Base-by-base conservation (phyloP, 345 rosid genomes). In the Eucalyptus urophylla region DNA sequence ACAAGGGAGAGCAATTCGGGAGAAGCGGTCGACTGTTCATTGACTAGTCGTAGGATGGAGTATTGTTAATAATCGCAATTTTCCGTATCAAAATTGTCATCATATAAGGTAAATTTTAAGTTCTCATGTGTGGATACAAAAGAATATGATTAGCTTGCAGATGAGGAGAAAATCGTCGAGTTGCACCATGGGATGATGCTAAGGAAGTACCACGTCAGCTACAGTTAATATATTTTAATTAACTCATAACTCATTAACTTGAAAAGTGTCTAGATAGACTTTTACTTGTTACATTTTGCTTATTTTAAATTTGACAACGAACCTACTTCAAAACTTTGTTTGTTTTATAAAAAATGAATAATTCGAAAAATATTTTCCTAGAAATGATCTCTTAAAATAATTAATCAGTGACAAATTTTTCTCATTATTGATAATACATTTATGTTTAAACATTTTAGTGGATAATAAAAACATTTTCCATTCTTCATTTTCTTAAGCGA, bases 361-460 rank as follows among this genome's bases (percentile, higher is more conserved):
- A 19, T 53, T 19, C 0, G 9, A 53, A 53, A 53, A 53, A 53
- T 53, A 19, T 53, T 53, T 53, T 53, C 5, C 56, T 19, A 19
- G 0, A 53, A 53, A 53, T 53, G 0, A 53, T 53, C 4, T 53
- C 56, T 19, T 53, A 53, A 53, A 53, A 53, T 53, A 53, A 53
- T 19, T 19, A 53, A 53, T 53, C 25, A 53, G 0, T 19, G 25
- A 53, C 25, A 53, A 53, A 19, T 53, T 53, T 53, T 53, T 53
- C 5, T 53, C 5, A 4, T 8, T 8, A 53, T 19, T 0, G 0
- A 8, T 53, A 21, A 19, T 19, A 53, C 5, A 21, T 8, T 53
- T 19, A 53, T 53, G 10, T 53, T 5, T 53, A 53, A 53, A 53
- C 58, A 53, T 8, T 19, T 53, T 53, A 53, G 56, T 53, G 24